These are phyloP conservation scores for Dryas integrifolia DNA, from an alignment of 331 rosid species.

Conservation along the genomic window DNA sequence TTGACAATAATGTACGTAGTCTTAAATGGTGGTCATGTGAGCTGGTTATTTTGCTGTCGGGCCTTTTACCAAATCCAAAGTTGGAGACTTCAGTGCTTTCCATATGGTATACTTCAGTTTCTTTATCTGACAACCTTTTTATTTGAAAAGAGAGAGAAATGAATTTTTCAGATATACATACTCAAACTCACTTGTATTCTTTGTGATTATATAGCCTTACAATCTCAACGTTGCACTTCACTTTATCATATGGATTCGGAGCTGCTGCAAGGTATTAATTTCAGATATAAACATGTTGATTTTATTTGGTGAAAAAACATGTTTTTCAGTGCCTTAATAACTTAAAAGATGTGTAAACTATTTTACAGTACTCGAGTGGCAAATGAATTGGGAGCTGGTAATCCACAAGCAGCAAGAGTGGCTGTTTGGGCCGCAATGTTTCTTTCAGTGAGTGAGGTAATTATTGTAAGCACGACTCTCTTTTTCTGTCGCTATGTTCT, in stretches of 20 bases:
- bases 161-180: neutral
- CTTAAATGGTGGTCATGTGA: slow-evolving; percentile 78
- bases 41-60: slow-evolving; percentile 50
- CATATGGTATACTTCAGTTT: slow-evolving; percentile 42
- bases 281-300: neutral
- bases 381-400: slow-evolving; percentile 66
- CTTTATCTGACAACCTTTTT: neutral
- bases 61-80: slow-evolving; percentile 48
- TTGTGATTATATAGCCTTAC: slow-evolving; percentile 39
- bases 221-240: slow-evolving; percentile 51
- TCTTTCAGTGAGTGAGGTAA: slow-evolving; percentile 41
- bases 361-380: slow-evolving; percentile 56
- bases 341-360: neutral
- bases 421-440: slow-evolving; percentile 31
- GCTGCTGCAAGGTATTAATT: slow-evolving; percentile 44
- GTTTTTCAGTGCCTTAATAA: too few relatives aligned
- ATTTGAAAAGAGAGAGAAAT: neutral
- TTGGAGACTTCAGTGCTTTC: slow-evolving; percentile 60
- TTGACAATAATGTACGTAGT: slow-evolving; percentile 9
- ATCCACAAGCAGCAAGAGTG: slow-evolving; percentile 39
- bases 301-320: neutral
- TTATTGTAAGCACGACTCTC: slow-evolving; percentile 30
- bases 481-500: slow-evolving; percentile 27
- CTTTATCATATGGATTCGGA: slow-evolving; percentile 51
- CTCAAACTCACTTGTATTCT: neutral